Conservation (phyloP, 139 green algal genomes). For the Chlamydomonas sp. region DNA sequence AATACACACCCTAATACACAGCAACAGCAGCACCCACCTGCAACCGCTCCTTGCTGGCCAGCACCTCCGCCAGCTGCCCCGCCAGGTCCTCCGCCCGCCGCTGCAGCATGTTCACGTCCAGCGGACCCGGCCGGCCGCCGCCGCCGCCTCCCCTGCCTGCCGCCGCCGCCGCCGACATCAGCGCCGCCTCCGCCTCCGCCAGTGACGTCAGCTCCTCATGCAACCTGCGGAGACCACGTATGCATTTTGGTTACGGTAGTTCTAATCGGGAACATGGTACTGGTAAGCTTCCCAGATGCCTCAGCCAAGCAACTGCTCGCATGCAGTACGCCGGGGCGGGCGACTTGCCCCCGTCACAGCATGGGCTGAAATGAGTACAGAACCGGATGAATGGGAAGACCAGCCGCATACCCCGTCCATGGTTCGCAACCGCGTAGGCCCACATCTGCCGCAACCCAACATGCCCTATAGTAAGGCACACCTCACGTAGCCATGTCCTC, state of each 20-base stretch:
- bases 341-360: no score
- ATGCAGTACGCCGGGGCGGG: no score
- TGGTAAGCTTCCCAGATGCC: no score
- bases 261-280: no score
- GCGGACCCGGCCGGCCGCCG: neutral
- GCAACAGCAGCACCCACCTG: neutral
- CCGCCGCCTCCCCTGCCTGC: neutral
- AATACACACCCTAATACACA: neutral
- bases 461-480: no score
- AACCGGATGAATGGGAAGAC: no score
- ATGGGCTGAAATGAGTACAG: no score
- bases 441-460: no score
- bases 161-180: neutral
- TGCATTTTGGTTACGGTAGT: neutral
- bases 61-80: conserved; percentile 17
- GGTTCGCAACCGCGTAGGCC: no score
- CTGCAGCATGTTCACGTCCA: neutral
- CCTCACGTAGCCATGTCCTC: no score
- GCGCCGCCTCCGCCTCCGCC: neutral
- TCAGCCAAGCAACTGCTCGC: no score
- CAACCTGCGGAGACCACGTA: neutral
- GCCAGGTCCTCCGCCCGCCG: conserved; percentile 19
- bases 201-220: conserved; percentile 16
- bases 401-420: no score
- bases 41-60: conserved; percentile 3